Base-by-base conservation (phyloP, 208 protist species). In the Leishmania mexicana region DNA sequence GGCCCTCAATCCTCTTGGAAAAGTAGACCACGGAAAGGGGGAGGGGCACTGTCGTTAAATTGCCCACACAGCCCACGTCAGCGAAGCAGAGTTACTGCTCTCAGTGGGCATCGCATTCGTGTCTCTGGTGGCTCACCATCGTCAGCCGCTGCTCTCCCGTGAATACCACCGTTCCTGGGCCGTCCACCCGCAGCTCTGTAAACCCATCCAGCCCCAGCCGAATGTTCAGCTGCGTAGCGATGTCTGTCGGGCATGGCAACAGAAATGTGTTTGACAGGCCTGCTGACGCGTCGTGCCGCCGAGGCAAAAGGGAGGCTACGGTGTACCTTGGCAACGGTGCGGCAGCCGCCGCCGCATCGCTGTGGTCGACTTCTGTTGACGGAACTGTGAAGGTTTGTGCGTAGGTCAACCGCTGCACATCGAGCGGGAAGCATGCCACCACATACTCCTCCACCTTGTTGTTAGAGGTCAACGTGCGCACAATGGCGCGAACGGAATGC, bases 131-230 rank as follows among this genome's bases (percentile, higher is more conserved):
- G 31, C 78, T 68, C 1, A 85, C 38, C 72, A 85, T 45, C 11
- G 77, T 74, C 35, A 85, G 88, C 81, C 86, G 86, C 79, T 95
- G 91, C 80, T 95, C 90, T 0, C 94, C 94, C 28, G 87, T 93
- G 60, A 97, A 93, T 1, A 88, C 90, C 45, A 96, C 90, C 57
- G 83, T 81, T 47, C 93, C 93, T 5, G 94, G 94, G 0, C 94
- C 94, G 45, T 89, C 85, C 77, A 96, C 92, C 31, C 85, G 84
- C 54, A 97, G 85, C 83, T 85, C 83, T 21, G 90, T 91, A 17
- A 88, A 89, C 8, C 90, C 94, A 58, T 97, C 94, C 77, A 96
- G 86, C n/a, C 92, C 92, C 40, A 96, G 84, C 28, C 88, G 91
- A 24, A 96, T 82, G 76, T 94, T 83, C 35, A 97, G 81, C 51